Evolutionary conservation across 768 basidiomycete species (phyloP).

Genomic region (Stropharia rugosoannulata): DNA sequence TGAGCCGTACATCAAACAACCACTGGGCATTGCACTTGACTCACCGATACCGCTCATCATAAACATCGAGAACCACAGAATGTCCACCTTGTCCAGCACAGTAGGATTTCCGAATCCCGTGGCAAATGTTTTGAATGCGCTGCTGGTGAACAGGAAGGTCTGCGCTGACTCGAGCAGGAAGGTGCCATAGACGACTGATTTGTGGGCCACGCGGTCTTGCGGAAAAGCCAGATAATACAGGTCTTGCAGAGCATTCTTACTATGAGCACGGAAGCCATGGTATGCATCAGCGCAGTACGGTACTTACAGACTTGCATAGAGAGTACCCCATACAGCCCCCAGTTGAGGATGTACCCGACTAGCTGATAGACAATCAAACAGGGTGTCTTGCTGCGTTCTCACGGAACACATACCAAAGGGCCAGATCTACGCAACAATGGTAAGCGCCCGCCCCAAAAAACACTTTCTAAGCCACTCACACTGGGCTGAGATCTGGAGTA

Average conservation of each 20-base stretch:
- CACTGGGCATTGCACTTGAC: not conserved
- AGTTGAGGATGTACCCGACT: slow-evolving; percentile 20
- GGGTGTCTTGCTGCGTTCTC: not conserved
- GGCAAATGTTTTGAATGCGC: slow-evolving; percentile 19
- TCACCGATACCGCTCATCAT: slow-evolving; percentile 17
- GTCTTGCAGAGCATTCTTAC: slow-evolving; percentile 8
- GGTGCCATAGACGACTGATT: slow-evolving; percentile 13
- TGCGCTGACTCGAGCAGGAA: slow-evolving; percentile 16
- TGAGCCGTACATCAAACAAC: not conserved
- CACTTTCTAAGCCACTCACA: not conserved
- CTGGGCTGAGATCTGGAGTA: slow-evolving; percentile 1
- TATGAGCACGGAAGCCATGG: not conserved
- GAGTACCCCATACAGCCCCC: slow-evolving; percentile 18
- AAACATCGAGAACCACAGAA: slow-evolving; percentile 16
- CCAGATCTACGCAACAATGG: slow-evolving; percentile 2
- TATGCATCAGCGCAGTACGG: not conserved
- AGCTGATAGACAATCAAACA: slow-evolving; percentile 8
- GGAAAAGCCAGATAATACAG: slow-evolving; percentile 24
- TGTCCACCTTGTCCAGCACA: slow-evolving; percentile 11
- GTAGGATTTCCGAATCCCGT: slow-evolving; percentile 17
- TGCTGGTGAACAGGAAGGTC: slow-evolving; percentile 17
- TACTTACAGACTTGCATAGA: slow-evolving; percentile 22
- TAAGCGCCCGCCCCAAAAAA: not conserved
- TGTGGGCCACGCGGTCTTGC: slow-evolving; percentile 12
- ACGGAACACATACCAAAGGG: slow-evolving; percentile 7